Conservation (phyloP, 257 asterid species). For the Solanum microdontum region DNA sequence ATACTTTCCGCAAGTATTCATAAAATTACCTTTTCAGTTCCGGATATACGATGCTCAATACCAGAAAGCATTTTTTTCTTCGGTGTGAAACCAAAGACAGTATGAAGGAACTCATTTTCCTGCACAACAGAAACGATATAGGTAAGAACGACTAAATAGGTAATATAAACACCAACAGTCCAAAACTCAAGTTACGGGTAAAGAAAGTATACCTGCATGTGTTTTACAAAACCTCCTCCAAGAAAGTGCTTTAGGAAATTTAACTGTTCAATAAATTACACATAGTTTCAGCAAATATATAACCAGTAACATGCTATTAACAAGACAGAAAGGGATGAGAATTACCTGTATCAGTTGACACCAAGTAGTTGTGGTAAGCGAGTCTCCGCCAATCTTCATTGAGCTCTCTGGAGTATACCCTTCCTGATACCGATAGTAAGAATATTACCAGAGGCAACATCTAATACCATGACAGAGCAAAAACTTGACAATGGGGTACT, state of each 20-base stretch:
- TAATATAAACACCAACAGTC: neutral
- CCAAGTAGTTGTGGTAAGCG: slow-evolving; percentile 58
- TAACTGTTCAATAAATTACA: slow-evolving; percentile 30
- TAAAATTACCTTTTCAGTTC: slow-evolving; percentile 49
- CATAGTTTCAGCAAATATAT: neutral
- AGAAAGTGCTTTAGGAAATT: slow-evolving; percentile 84
- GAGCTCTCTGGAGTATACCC: slow-evolving; percentile 63
- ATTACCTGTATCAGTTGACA: slow-evolving; percentile 61
- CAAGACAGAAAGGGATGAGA: neutral
- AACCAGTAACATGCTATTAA: neutral
- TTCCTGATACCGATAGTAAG: slow-evolving; percentile 25
- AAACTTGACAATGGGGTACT: neutral
- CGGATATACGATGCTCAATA: slow-evolving; percentile 41
- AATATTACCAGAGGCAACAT: neutral
- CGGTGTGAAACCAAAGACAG: slow-evolving; percentile 58
- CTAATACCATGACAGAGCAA: neutral
- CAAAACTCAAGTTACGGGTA: neutral
- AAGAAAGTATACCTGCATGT: slow-evolving; percentile 61
- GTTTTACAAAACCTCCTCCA: slow-evolving; percentile 95
- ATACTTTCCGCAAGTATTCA: neutral
- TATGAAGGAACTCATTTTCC: slow-evolving; percentile 91
- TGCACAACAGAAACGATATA: slow-evolving; percentile 8
- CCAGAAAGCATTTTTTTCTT: slow-evolving; percentile 45
- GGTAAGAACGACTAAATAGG: neutral
- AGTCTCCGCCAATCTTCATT: slow-evolving; percentile 68